phyloP scores from a whole-genome alignment of 2,329 filamentous ascomycete genomes.

The Metarhizium rileyi region DNA sequence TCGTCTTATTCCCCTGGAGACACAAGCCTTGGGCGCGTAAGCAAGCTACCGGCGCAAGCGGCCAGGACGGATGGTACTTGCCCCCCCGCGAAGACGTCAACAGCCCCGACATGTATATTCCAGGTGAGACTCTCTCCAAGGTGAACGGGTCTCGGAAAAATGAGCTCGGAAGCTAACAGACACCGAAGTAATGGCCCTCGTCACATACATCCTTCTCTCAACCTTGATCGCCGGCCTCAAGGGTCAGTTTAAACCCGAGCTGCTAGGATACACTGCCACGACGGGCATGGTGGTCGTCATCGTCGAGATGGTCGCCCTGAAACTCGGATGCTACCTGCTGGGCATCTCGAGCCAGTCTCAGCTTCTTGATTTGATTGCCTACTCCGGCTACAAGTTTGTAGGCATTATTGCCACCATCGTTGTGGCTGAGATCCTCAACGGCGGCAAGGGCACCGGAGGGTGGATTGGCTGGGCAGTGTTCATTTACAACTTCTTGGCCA shows the following conservation, averaged over 20 bases:
- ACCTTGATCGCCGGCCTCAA: conserved; percentile 82
- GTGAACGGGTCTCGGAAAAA: neutral
- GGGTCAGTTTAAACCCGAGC: conserved; percentile 86
- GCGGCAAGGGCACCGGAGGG: conserved; percentile 71
- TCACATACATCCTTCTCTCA: conserved; percentile 93
- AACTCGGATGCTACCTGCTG: conserved; percentile 86
- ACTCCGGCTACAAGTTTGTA: conserved; percentile 97
- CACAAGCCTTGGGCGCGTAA: conserved; percentile 97
- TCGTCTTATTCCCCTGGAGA: conserved; percentile 95
- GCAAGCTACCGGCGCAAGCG: conserved; percentile 60
- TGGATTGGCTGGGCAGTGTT: conserved; percentile 88
- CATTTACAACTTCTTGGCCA: conserved; percentile 83
- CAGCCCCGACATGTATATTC: conserved; percentile 99
- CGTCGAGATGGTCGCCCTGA: conserved; percentile 82
- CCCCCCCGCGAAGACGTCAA: conserved; percentile 94
- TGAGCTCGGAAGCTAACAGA: conserved; percentile 13
- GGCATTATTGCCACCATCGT: conserved; percentile 86
- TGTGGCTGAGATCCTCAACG: conserved; percentile 66
- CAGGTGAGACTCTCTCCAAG: conserved; percentile 30
- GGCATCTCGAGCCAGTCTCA: conserved; percentile 92
- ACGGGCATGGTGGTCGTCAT: conserved; percentile 74
- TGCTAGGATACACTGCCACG: conserved; percentile 81
- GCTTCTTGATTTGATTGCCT: conserved; percentile 86
- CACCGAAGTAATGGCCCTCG: conserved; percentile 74
- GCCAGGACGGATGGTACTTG: conserved; percentile 69